Evolutionary conservation across 2,329 filamentous ascomycete species (phyloP).

Genomic region (Pestalotiopsis sp.): DNA sequence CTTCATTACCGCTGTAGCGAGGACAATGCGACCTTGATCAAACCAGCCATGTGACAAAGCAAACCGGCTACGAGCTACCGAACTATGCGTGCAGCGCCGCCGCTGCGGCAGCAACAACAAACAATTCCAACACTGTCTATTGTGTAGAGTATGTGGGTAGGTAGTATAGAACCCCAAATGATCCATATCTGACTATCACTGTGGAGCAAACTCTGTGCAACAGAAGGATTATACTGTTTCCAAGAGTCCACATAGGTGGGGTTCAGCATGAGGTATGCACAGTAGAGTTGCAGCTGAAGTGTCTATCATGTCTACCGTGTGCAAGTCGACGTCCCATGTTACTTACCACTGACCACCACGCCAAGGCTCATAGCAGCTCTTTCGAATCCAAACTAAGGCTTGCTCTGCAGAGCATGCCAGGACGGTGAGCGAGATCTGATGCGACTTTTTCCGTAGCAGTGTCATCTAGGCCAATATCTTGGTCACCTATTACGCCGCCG

Average conservation of each 20-base stretch:
- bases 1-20: background rate
- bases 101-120: background rate
- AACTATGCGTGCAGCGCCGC: background rate
- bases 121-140: background rate
- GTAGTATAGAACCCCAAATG: background rate
- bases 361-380: background rate
- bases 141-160: background rate
- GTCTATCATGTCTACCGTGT: background rate
- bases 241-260: constrained; percentile 1
- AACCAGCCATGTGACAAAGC: background rate
- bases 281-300: background rate
- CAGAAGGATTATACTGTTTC: constrained; percentile 4
- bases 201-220: background rate
- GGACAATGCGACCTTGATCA: background rate
- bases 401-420: background rate
- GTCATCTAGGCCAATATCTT: background rate
- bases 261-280: background rate
- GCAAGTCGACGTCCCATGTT: background rate
- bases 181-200: background rate
- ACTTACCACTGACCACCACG: background rate
- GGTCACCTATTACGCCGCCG: background rate
- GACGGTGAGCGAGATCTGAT: background rate
- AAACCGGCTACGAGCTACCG: background rate
- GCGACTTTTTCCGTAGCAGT: background rate
- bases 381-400: background rate